phyloP scores from a whole-genome alignment of 768 basidiomycete species.

The Leccinum disarticulatum region DNA sequence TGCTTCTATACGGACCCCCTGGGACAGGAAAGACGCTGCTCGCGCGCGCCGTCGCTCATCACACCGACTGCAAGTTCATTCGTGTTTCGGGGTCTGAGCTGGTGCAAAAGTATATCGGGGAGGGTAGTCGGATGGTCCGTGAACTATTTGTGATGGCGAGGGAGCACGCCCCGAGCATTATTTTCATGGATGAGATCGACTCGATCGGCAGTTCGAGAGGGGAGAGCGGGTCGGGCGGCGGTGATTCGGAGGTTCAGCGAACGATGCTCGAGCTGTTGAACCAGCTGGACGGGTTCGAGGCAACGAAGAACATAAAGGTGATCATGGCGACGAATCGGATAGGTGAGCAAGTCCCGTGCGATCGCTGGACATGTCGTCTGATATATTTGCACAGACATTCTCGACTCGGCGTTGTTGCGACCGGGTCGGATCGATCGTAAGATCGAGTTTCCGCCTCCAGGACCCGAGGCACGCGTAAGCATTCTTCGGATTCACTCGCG shows the following conservation, averaged over 20 bases:
- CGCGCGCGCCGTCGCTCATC: conserved; percentile 85
- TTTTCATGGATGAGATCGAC: conserved; percentile 99
- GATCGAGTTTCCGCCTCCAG: conserved; percentile 59
- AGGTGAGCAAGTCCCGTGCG: conserved; percentile 38
- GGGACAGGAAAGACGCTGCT: not conserved
- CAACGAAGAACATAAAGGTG: not conserved
- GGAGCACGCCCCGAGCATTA: conserved; percentile 96
- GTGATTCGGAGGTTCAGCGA: conserved; percentile 72
- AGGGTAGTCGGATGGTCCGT: conserved; percentile 81
- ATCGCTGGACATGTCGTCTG: conserved; percentile 4
- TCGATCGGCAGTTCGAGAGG: conserved; percentile 93
- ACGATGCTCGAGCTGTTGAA: not conserved
- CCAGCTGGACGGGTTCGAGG: not conserved
- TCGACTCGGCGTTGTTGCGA: conserved; percentile 89
- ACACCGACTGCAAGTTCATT: conserved; percentile 92
- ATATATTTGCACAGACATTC: conserved; percentile 60
- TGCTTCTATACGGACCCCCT: not conserved
- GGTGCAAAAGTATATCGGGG: not conserved
- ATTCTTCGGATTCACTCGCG: conserved; percentile 49
- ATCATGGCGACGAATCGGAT: conserved; percentile 58
- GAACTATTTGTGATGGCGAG: conserved; percentile 98
- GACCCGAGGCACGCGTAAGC: conserved; percentile 94
- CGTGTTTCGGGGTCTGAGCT: not conserved
- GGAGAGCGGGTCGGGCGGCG: conserved; percentile 72
- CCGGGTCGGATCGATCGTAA: conserved; percentile 84